Conservation (phyloP, 345 rosid species). For the Citrus sinensis region DNA sequence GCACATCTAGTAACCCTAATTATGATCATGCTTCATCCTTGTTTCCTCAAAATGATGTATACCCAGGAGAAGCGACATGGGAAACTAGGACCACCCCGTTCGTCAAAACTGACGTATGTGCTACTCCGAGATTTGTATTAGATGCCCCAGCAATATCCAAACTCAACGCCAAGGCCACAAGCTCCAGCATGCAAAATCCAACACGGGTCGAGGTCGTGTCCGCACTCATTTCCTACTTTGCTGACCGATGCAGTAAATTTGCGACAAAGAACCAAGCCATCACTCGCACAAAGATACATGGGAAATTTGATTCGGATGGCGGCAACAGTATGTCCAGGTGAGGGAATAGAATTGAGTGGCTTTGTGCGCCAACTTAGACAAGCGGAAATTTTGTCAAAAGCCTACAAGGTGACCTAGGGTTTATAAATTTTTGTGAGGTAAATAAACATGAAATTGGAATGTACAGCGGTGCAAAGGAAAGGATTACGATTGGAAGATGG, state of each 20-base stretch:
- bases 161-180: constrained; percentile 31
- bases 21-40: constrained; percentile 16
- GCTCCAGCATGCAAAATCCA: constrained; percentile 30
- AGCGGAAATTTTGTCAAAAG: constrained; percentile 18
- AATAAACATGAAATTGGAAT: constrained; percentile 4
- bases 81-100: background rate
- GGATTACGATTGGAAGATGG: constrained; percentile 22
- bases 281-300: constrained; percentile 28
- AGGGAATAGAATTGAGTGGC: constrained; percentile 5
- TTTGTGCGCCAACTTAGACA: constrained; percentile 5
- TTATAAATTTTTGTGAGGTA: background rate
- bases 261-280: constrained; percentile 25
- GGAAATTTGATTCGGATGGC: constrained; percentile 42
- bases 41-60: constrained; percentile 23
- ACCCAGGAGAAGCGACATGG: background rate
- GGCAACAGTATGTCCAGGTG: background rate
- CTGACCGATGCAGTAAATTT: constrained; percentile 33
- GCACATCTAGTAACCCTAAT: background rate
- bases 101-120: constrained; percentile 1
- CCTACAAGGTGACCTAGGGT: constrained; percentile 12
- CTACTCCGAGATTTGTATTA: constrained; percentile 42
- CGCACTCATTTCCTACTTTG: constrained; percentile 35
- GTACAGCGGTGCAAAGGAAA: background rate
- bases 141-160: constrained; percentile 30
- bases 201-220: constrained; percentile 48